phyloP scores from a whole-genome alignment of 2,329 filamentous ascomycete genomes.

The Nothophoma quercina region DNA sequence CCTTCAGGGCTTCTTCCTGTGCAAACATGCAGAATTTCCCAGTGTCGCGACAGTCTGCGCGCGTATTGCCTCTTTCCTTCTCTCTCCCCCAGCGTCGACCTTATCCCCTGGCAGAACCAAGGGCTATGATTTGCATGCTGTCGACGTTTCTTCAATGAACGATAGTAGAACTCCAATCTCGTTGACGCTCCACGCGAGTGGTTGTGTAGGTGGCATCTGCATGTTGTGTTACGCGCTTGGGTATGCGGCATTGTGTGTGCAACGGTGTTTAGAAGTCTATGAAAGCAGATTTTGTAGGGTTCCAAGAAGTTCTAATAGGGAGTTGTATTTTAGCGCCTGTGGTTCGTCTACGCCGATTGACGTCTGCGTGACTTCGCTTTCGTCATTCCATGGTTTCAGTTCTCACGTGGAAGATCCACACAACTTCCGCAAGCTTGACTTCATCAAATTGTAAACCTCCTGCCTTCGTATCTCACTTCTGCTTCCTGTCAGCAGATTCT shows the following conservation, averaged over 20 bases:
- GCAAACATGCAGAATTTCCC: not conserved
- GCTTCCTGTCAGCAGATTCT: too few relatives aligned
- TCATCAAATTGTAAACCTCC: not conserved
- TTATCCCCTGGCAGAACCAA: too few relatives aligned
- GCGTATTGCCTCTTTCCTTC: too few relatives aligned
- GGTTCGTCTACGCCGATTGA: not conserved
- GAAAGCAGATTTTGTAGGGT: not conserved
- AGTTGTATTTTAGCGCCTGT: not conserved
- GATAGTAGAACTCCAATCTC: too few relatives aligned
- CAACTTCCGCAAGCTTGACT: not conserved
- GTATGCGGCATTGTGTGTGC: constrained; percentile 3
- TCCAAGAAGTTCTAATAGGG: too few relatives aligned
- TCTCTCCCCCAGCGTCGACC: too few relatives aligned
- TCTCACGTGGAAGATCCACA: not conserved
- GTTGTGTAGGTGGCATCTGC: constrained; percentile 10
- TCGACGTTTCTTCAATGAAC: not conserved
- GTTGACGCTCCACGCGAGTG: constrained; percentile 5
- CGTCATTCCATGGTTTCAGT: not conserved
- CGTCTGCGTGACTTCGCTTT: not conserved
- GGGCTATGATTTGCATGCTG: too few relatives aligned
- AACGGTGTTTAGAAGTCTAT: not conserved
- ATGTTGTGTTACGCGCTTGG: constrained; percentile 5
- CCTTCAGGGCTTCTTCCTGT: not conserved
- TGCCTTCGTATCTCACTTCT: too few relatives aligned
- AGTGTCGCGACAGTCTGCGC: too few relatives aligned